phyloP scores from a whole-genome alignment of 2,329 filamentous ascomycete genomes.

The Amauroascus verrucosus region DNA sequence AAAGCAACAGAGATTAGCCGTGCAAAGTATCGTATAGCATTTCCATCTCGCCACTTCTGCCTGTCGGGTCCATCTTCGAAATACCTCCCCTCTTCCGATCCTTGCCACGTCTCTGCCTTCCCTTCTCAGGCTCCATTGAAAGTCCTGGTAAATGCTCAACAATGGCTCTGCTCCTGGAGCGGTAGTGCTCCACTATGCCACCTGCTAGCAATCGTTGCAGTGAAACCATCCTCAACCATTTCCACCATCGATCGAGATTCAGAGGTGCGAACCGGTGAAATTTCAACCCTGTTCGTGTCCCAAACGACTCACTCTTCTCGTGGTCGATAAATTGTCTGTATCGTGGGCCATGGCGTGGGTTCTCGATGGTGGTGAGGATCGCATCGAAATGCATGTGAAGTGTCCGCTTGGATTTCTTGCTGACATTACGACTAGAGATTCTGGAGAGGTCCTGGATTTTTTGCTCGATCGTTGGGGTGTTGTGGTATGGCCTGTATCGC shows the following conservation, averaged over 20 bases:
- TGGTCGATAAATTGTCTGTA: constrained; percentile 55
- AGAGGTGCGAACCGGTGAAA: constrained; percentile 51
- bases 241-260: constrained; percentile 64
- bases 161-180: constrained; percentile 49
- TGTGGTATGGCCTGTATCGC: constrained; percentile 57
- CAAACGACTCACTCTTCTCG: constrained; percentile 50
- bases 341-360: constrained; percentile 55
- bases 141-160: constrained; percentile 46
- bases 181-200: constrained; percentile 54
- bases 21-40: constrained; percentile 5
- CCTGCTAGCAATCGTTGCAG: constrained; percentile 52
- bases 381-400: constrained; percentile 58
- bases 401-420: constrained; percentile 56
- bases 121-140: background rate
- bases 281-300: constrained; percentile 52
- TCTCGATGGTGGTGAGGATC: constrained; percentile 55
- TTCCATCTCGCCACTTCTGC: background rate
- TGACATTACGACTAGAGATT: constrained; percentile 51
- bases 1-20: background rate
- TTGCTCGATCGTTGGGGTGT: constrained; percentile 51
- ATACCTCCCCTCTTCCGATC: background rate
- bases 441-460: constrained; percentile 51
- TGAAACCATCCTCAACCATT: constrained; percentile 53
- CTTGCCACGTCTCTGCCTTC: background rate
- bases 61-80: background rate